Base-by-base conservation (phyloP, 2,329 filamentous ascomycete genomes). In the Cercospora zeina region DNA sequence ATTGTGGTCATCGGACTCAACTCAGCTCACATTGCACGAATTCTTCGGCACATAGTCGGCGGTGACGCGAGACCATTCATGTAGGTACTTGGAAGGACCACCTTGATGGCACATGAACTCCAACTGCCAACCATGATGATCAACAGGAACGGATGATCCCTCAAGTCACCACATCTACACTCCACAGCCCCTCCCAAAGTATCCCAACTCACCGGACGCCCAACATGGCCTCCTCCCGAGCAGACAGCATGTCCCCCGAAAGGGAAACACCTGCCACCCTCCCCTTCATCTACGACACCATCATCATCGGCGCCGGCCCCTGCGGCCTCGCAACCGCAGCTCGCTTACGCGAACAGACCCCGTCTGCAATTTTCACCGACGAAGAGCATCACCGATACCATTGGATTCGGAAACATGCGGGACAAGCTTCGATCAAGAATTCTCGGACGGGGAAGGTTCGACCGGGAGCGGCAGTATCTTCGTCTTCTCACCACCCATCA, bases 301-400 rank as follows among this genome's bases (percentile, higher is more conserved):
- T 90, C 62, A 88, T 91, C 71, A 77, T 93, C 42, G 90, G 90
- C 8, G 89, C 86, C 6, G 90, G 90, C 0, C 89, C 90, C 3
- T 89, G 86, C 66, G 89, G 89, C 4, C 85, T 93, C 3, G 89
- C 88, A 4, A 84, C 89, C 5, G 89, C 90, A 8, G 86, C 89
- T 1, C 83, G 90, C 3, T 81, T 93, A 1, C 82, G 84, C 45
- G 90, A 93, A 75, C 81, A 83, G 59, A 89, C 88, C 0, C 90
- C 90, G 0, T 90, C 88, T 0, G 89, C 90, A 1, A 85, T 92
- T 57, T 93, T 93, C 76, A 93, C 90, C 0, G 89, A 93, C 71
- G 89, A 90, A 67, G 90, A 93, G 71, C 89, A 93, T 70, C 85
- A 88, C 45, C 82, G 90, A n/a, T 93, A 90, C 72, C 86, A 90